phyloP scores from a whole-genome alignment of 768 basidiomycete species.

The Dioszegia crocea region DNA sequence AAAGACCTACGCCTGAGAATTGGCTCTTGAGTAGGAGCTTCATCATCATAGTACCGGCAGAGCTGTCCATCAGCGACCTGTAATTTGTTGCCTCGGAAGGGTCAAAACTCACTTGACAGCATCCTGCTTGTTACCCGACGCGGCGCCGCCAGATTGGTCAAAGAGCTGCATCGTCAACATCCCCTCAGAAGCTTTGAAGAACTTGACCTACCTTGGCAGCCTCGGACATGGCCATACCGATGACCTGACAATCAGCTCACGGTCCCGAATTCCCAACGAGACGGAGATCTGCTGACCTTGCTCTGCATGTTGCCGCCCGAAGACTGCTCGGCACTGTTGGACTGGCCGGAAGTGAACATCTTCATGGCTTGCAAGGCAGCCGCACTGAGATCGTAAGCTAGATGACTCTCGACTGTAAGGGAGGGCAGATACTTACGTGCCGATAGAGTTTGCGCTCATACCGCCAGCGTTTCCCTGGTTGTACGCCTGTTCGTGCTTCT shows the following conservation, averaged over 20 bases:
- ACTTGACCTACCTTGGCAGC: conserved; percentile 43
- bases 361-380: conserved; percentile 69
- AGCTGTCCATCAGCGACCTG: conserved; percentile 55
- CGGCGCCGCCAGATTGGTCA: conserved; percentile 63
- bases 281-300: conserved; percentile 31
- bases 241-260: conserved; percentile 54
- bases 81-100: not conserved
- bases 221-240: conserved; percentile 82
- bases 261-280: not conserved
- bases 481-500: conserved; percentile 65
- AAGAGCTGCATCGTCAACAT: conserved; percentile 55
- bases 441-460: conserved; percentile 62
- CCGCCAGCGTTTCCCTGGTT: conserved; percentile 53
- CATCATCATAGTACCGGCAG: conserved; percentile 72
- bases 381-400: conserved; percentile 53
- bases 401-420: not conserved
- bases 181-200: not conserved
- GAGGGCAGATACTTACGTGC: conserved; percentile 44
- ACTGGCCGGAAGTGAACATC: conserved; percentile 60
- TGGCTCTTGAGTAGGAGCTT: conserved; percentile 63
- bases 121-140: conserved; percentile 62
- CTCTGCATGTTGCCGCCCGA: conserved; percentile 55
- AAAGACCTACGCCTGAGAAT: conserved; percentile 39
- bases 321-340: conserved; percentile 31
- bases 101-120: conserved; percentile 53